Base-by-base conservation (phyloP, 73 alveolate species). In the Tetrahymena borealis region DNA sequence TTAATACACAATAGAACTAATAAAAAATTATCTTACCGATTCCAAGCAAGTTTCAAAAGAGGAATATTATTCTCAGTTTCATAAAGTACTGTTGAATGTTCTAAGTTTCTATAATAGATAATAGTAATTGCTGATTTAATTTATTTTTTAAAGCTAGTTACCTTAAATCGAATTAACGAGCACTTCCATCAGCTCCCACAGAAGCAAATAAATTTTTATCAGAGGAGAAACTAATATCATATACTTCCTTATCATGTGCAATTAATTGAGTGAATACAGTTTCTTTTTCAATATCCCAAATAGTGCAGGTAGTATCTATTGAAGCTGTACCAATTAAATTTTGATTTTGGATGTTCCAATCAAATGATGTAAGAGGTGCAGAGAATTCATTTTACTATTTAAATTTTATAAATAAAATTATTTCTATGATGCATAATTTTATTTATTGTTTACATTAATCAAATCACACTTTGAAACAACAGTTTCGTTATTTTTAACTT, bases 201-300 rank as follows among this genome's bases (percentile, higher is more conserved):
- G 99, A 98, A 20, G 99, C 99, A 96, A 99, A 99, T 91, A 97
- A 96, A 85, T 95, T 91, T 93, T 94, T 98, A 91, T 97, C 99
- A 33, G 94, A 96, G 33, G 98, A 97, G 93, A 99, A 99, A 35
- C 99, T 97, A 11, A 99, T 98, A 95, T 99, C 99, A 94, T 97
- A 99, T 91, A 99, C 99, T 78, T 98, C 99, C 93, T 99, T 99
- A 97, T 99, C 99, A 92, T 99, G 99, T 32, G 99, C 99, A 28
- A 99, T 99, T 90, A 99, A 97, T 96, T 99, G 98, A 9, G 99
- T 98, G 92, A 96, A 96, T 78, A 99, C 98, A 32, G 97, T 94
- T 91, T 92, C 95, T 93, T 97, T 96, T 91, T 98, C 99, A 91
- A 99, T 94, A 78, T 99, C 99, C 99, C 99, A 99, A 18, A 99